Base-by-base conservation (phyloP, 2,329 filamentous ascomycete species). In the Ceratocystis colombiana region DNA sequence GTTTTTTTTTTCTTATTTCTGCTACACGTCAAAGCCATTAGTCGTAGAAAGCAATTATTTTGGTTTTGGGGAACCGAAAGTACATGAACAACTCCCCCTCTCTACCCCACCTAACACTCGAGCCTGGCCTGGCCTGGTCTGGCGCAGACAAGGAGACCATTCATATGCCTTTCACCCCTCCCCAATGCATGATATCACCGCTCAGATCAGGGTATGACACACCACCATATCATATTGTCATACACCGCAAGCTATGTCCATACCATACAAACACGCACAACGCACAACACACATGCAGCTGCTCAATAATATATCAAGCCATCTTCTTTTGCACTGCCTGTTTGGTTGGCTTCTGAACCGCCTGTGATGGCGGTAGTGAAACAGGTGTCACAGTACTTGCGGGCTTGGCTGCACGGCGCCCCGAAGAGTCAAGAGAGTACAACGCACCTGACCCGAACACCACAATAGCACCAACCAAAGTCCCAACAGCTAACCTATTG, bases 381-480 rank as follows among this genome's bases (percentile, higher is more conserved):
- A 63, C 55, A n/a, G 55, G 45, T 2, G 17, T 15, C 53, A 46
- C 37, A 6, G 44, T 44, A 10, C 44, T 30, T 15, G 22, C 30
- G 3, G 53, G 48, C 33, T 62, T 30, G 22, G 64, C 44, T 44
- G 65, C 63, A 15, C 64, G 59, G 17, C 67, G 59, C 4, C 61
- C 61, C 44, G 67, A 66, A 53, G 80, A 78, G 70, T 95, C 92
- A 72, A 92, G 82, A 1, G 90, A 92, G 77, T 99, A 99, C 69
- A 97, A 75, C 0, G 87, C 93, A n/a, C 92, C 94, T 0, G 90
- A 90, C 15, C 88, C 83, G 76, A 97, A 99, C 6, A 99, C 94
- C 69, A 97, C 79, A 4, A 84, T 79, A 0, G 93, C 92, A 2
- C 94, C 94, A 3, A 90, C 68, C 64, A 96, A 76, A 68, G 96